phyloP scores from a whole-genome alignment of 192 early-diverging fungal species.

The Coemansia sp. region DNA sequence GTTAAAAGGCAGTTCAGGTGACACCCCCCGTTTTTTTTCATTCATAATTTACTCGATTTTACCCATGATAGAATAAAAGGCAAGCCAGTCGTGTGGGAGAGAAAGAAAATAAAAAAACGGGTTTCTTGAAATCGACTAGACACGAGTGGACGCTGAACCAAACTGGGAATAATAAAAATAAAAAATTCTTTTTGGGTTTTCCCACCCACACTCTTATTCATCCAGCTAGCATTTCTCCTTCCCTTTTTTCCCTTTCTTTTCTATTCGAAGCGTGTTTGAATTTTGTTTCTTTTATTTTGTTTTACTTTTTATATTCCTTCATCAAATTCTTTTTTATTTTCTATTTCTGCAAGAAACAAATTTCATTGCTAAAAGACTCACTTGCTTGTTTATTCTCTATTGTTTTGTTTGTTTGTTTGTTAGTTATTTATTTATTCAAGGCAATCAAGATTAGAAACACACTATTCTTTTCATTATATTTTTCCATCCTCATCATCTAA shows the following conservation, averaged over 20 bases:
- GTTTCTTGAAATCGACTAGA: background rate
- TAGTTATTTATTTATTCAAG: background rate
- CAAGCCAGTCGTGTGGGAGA: background rate
- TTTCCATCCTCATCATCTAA: too few relatives aligned
- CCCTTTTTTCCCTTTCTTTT: too few relatives aligned
- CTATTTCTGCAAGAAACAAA: background rate
- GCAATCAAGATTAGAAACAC: too few relatives aligned
- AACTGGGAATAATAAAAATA: too few relatives aligned
- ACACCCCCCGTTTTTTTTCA: background rate
- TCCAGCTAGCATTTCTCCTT: too few relatives aligned
- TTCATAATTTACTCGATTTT: background rate
- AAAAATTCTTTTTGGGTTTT: background rate
- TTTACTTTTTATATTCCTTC: background rate
- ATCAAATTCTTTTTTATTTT: constrained; percentile 6
- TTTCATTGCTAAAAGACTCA: too few relatives aligned
- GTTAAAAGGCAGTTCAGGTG: background rate
- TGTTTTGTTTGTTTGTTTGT: background rate
- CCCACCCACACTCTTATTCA: background rate
- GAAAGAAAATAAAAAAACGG: background rate
- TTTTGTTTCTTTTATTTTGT: too few relatives aligned
- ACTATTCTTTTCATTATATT: too few relatives aligned
- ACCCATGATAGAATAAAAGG: background rate
- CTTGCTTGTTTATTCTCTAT: background rate
- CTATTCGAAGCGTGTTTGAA: too few relatives aligned
- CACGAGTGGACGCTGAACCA: too few relatives aligned